Percentiles rank a stretch among this genome's conserved stretches.
phyloP scores from a whole-genome alignment of 768 basidiomycete genomes.

The Boletus tylopilopsis region DNA sequence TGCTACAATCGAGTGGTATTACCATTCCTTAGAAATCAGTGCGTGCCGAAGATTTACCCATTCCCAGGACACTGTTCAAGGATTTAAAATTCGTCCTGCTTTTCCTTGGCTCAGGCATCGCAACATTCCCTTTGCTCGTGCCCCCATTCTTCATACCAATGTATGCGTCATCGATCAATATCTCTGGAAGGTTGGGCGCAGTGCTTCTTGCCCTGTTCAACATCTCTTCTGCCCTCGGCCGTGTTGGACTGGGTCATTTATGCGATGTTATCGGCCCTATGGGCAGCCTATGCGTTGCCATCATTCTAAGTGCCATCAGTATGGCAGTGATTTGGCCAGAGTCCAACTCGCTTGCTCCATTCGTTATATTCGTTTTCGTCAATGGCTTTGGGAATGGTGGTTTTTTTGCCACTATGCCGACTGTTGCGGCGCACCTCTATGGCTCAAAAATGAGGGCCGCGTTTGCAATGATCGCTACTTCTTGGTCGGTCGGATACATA shows the following conservation, averaged over 20 bases:
- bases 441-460: constrained; percentile 13
- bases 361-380: constrained; percentile 25
- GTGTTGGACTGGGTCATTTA: background rate
- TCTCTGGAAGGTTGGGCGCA: background rate
- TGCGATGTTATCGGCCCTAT: constrained; percentile 1
- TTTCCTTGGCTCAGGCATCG: constrained; percentile 32
- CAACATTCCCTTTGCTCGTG: constrained; percentile 33
- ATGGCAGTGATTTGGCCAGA: background rate
- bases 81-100: constrained; percentile 13
- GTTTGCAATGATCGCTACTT: constrained; percentile 30
- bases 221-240: background rate
- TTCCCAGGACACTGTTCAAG: constrained; percentile 17
- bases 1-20: constrained; percentile 22
- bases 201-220: constrained; percentile 1
- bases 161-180: constrained; percentile 15
- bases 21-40: background rate
- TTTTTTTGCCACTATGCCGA: constrained; percentile 34
- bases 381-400: constrained; percentile 31
- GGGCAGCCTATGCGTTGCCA: background rate
- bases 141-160: constrained; percentile 36
- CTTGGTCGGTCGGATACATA: background rate
- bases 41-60: background rate
- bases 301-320: background rate
- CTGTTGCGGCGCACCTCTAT: constrained; percentile 28
- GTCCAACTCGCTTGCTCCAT: constrained; percentile 10